A percentile compares a stretch with the other conserved stretches of the same genome.
Evolutionary conservation across 2,329 filamentous ascomycete genomes (phyloP).

Genomic region (Dothistroma septosporum): DNA sequence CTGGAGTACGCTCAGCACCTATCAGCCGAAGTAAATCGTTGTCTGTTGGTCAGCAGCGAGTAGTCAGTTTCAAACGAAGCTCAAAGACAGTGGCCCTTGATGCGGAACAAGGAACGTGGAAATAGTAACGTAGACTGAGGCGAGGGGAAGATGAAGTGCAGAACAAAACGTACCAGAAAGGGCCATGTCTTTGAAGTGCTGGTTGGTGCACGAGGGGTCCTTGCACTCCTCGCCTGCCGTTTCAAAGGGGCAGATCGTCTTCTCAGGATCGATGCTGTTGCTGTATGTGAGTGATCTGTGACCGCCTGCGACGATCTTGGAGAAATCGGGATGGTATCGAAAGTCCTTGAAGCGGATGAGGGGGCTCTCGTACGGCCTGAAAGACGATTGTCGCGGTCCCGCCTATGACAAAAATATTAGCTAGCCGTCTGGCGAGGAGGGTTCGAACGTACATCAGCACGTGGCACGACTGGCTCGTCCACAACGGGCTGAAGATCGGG

Average conservation of each 20-base stretch:
- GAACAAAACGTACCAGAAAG: constrained; percentile 20
- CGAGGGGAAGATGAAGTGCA: constrained; percentile 1
- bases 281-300: constrained; percentile 90
- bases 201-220: constrained; percentile 65
- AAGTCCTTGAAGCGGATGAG: constrained; percentile 80
- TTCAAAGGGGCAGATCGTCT: constrained; percentile 72
- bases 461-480: constrained; percentile 15
- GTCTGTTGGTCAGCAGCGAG: constrained; percentile 31
- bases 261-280: constrained; percentile 75
- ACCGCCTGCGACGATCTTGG: constrained; percentile 65
- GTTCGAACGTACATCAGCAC: constrained; percentile 17
- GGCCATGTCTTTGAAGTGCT: constrained; percentile 68
- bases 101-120: background rate
- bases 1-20: constrained; percentile 26
- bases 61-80: background rate
- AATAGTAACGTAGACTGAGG: background rate
- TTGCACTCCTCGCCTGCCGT: constrained; percentile 67
- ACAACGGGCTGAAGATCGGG: constrained; percentile 36
- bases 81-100: background rate
- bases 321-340: constrained; percentile 79
- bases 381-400: constrained; percentile 11
- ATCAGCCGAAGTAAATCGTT: constrained; percentile 31
- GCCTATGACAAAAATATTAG: constrained; percentile 12
- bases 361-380: constrained; percentile 73
- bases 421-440: constrained; percentile 11